Conservation (phyloP, 2,329 filamentous ascomycete species). For the Coniochaeta prunicola region DNA sequence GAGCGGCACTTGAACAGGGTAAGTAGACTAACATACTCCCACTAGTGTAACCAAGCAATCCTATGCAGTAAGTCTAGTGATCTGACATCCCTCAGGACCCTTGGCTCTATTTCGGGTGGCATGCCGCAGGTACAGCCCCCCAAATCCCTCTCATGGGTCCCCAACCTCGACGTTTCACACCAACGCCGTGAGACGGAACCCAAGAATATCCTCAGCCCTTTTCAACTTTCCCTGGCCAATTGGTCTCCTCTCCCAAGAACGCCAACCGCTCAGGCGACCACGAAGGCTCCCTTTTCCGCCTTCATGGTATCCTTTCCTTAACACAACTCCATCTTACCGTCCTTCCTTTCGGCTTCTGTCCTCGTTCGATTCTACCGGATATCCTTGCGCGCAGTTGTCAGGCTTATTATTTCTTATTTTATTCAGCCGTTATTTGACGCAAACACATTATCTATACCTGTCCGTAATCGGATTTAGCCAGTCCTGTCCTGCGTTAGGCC, state of each 20-base stretch:
- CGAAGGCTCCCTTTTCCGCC: background rate
- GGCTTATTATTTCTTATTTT: background rate
- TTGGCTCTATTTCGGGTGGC: background rate
- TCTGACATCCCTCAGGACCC: background rate
- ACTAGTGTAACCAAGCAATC: too few relatives aligned
- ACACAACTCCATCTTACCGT: background rate
- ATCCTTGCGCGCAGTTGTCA: background rate
- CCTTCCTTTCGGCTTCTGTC: background rate
- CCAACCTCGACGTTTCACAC: background rate
- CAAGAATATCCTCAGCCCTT: background rate
- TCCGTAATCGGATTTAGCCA: background rate
- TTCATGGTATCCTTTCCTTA: background rate
- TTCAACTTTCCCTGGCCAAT: background rate
- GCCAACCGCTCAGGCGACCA: background rate
- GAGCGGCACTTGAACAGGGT: background rate
- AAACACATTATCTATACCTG: background rate
- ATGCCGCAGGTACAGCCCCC: background rate
- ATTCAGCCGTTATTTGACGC: background rate
- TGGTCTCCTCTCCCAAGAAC: background rate
- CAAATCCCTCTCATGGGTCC: background rate
- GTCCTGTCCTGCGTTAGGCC: background rate
- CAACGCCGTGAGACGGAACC: background rate
- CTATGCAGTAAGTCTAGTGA: too few relatives aligned
- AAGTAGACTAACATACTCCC: too few relatives aligned
- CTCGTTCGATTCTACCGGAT: background rate